Conservation (phyloP, 495 filamentous ascomycete species). For the Xylaria bambusicola region DNA sequence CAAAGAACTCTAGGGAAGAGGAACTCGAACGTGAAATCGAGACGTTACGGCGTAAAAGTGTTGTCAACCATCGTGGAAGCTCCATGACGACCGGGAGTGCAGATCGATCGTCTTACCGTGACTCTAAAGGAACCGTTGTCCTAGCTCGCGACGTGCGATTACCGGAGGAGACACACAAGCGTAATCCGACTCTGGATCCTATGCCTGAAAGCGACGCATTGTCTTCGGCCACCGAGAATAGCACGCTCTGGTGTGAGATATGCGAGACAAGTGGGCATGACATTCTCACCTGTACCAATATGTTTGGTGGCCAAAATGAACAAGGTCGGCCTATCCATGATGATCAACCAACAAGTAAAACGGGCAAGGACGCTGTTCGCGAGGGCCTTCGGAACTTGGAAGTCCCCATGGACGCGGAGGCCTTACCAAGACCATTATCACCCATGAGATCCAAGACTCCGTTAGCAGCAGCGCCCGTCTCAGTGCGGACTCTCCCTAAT, state of each 20-base stretch:
- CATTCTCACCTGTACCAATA: conserved; percentile 87
- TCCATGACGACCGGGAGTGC: conserved; percentile 53
- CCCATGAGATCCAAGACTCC: conserved; percentile 44
- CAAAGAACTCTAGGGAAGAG: conserved; percentile 76
- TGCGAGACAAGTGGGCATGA: conserved; percentile 94
- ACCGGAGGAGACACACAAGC: conserved; percentile 44
- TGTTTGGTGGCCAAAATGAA: conserved; percentile 62
- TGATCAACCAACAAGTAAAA: conserved; percentile 24
- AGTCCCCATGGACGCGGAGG: conserved; percentile 38
- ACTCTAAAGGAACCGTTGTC: conserved; percentile 61
- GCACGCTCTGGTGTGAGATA: conserved; percentile 89
- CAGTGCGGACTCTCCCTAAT: conserved; percentile 51
- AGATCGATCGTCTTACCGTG: conserved; percentile 55
- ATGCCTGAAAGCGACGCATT: conserved; percentile 76
- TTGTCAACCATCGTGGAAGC: conserved; percentile 48
- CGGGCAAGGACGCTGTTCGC: conserved; percentile 49
- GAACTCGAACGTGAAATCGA: conserved; percentile 89
- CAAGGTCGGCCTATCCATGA: conserved; percentile 26
- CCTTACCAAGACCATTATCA: conserved; percentile 54
- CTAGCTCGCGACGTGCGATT: conserved; percentile 47
- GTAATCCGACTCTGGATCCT: conserved; percentile 49
- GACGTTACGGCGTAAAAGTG: conserved; percentile 53
- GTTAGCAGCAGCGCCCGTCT: conserved; percentile 6
- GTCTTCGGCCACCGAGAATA: conserved; percentile 70
- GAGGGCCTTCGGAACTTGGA: conserved; percentile 49